Evolutionary conservation across 225 moss, liverwort and hornwort species (phyloP).

Genomic region (Climacium dendroides): DNA sequence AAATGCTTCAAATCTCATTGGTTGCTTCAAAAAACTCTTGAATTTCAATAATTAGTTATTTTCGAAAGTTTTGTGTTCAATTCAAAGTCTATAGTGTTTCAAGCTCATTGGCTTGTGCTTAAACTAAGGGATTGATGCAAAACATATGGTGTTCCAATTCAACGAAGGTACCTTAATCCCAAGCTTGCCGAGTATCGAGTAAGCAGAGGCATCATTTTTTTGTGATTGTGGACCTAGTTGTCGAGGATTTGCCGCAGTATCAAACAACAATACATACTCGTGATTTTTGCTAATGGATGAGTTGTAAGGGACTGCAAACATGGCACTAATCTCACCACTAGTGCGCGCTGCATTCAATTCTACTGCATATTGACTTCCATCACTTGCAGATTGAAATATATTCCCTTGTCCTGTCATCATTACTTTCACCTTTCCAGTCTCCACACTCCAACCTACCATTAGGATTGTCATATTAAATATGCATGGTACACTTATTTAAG

Average conservation of each 20-base stretch:
- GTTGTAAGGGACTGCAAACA: not conserved
- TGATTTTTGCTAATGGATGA: not conserved
- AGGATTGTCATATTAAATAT: not conserved
- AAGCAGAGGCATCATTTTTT: not conserved
- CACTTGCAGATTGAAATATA: conserved; percentile 2
- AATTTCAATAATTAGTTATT: no score
- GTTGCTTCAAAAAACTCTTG: not conserved
- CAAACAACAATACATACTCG: conserved; percentile 35
- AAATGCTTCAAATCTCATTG: not conserved
- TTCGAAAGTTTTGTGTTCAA: not conserved
- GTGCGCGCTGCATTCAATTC: conserved; percentile 20
- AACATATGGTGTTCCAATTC: no score
- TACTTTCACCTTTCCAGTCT: conserved; percentile 21
- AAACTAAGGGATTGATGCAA: no score
- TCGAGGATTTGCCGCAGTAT: conserved; percentile 33
- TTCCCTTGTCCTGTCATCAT: not conserved
- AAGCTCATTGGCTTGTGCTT: not conserved
- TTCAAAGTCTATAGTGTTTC: not conserved
- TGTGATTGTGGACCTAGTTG: not conserved
- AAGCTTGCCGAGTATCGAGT: not conserved
- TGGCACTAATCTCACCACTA: conserved; percentile 13
- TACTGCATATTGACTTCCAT: not conserved
- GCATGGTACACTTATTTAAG: no score
- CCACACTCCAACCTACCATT: conserved; percentile 21
- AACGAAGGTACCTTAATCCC: not conserved